Conservation (phyloP, 2,329 filamentous ascomycete species). For the Aspergillus novofumigatus region DNA sequence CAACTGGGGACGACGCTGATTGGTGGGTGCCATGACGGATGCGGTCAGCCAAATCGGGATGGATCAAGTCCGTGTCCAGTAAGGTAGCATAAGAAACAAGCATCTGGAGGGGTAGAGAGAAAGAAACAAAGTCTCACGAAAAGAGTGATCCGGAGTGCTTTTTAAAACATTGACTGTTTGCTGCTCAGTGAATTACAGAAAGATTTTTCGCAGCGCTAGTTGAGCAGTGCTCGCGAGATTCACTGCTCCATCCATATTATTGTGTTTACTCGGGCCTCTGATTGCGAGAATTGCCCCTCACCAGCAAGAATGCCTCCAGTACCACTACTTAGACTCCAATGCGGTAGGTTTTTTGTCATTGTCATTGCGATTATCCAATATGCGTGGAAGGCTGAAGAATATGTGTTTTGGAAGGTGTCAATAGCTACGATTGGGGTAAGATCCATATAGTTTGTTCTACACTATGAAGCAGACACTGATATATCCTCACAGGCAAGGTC, state of each 20-base stretch:
- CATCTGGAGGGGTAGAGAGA: slow-evolving; percentile 10
- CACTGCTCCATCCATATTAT: background rate
- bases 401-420: slow-evolving; percentile 62
- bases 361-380: background rate
- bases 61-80: slow-evolving; percentile 4
- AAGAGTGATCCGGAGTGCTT: background rate
- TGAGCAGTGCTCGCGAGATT: background rate
- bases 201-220: background rate
- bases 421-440: slow-evolving; percentile 95
- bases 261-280: background rate
- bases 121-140: slow-evolving; percentile 2
- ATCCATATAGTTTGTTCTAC: background rate
- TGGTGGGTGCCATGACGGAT: slow-evolving; percentile 16
- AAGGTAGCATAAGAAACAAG: background rate
- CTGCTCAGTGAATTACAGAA: background rate
- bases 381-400: background rate
- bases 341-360: slow-evolving; percentile 43
- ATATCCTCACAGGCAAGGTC: slow-evolving; percentile 63
- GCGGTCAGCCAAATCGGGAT: slow-evolving; percentile 16
- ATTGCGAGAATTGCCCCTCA: background rate
- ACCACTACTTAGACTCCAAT: slow-evolving; percentile 72
- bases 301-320: slow-evolving; percentile 57
- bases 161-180: background rate
- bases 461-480: slow-evolving; percentile 20
- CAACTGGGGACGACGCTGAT: slow-evolving; percentile 10